These are phyloP conservation scores for Nicotiana paniculata DNA, from an alignment of 257 asterid species.

Conservation along the genomic window DNA sequence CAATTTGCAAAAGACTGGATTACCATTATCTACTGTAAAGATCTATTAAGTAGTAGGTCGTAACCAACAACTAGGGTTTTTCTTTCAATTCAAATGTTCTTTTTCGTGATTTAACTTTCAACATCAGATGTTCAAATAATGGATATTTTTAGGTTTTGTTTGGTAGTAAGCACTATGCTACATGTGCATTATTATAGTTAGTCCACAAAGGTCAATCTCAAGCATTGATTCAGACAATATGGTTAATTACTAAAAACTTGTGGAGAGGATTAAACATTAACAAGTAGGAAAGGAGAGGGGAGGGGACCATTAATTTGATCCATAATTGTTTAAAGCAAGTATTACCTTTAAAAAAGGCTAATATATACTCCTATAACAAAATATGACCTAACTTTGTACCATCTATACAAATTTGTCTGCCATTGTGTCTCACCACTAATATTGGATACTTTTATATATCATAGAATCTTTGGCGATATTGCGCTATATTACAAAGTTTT, in stretches of 20 bases:
- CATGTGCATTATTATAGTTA: conserved; percentile 5
- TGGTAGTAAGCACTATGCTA: conserved; percentile 16
- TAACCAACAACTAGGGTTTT: conserved; percentile 2
- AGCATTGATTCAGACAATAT: background rate
- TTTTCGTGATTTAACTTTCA: background rate
- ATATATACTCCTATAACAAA: background rate
- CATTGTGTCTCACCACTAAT: background rate
- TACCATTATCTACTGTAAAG: background rate
- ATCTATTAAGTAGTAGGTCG: background rate
- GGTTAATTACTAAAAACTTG: conserved; percentile 7
- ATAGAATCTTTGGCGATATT: background rate
- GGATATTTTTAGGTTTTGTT: conserved; percentile 19
- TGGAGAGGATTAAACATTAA: conserved; percentile 12
- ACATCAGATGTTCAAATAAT: background rate
- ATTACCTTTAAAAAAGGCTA: conserved; percentile 6
- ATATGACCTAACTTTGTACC: background rate
- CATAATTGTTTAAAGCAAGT: background rate
- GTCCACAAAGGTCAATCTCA: background rate
- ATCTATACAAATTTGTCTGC: background rate
- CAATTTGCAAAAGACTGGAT: background rate
- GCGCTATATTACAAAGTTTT: background rate
- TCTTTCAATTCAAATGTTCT: background rate
- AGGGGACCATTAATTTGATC: conserved; percentile 29
- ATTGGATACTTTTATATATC: background rate
- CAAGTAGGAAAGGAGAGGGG: background rate